Evolutionary conservation across 495 filamentous ascomycete species (phyloP), one percentile per base, ranked within the genome.

Genomic region (Podospora anserina): DNA sequence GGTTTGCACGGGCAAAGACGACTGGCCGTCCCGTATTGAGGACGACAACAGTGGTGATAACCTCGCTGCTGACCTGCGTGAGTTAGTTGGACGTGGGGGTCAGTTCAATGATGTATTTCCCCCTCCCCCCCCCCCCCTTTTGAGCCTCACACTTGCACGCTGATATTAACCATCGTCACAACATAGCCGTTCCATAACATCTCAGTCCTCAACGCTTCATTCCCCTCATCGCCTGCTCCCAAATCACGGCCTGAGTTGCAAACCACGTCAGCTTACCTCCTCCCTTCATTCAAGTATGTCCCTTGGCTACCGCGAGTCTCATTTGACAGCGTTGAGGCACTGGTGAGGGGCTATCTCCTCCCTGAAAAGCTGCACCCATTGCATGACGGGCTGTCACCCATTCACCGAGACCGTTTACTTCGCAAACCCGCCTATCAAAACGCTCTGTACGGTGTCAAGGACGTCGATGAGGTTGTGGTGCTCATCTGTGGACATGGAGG

Each of bases 401-500:
- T 81, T 20, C 81, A 86, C 53, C 73, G 78, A 30, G 81, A 84
- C 71, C 57, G 79, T 7, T 70, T 85, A 53, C 44, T 73, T 64
- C 72, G 82, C 44, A 78, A 81, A 39, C 70, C 80, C n/a, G 71
- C 73, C 5, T 83, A 86, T 28, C 77, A 79, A 57, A 70, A 71
- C 5, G 39, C 80, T 27, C 74, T 90, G 0, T 69, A 69, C 13
- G 80, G 80, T n/a, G 82, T 84, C 39, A 74, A 87, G 13, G 86
- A 89, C 65, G 85, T 94, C 19, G 71, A 85, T 3, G 87, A 92
- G 20, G 84, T 92, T 0, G 78, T 92, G 28, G 85, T 97, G 23
- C 76, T 97, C 5, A 90, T 98, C 26, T 98, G 94, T 71, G 91
- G 92, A 0, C 94, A 98, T 74, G 89, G 87, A 11, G 86, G 88